Base-by-base conservation (phyloP, 192 early-diverging fungal species). In the Rhizoclosmatium globosum region DNA sequence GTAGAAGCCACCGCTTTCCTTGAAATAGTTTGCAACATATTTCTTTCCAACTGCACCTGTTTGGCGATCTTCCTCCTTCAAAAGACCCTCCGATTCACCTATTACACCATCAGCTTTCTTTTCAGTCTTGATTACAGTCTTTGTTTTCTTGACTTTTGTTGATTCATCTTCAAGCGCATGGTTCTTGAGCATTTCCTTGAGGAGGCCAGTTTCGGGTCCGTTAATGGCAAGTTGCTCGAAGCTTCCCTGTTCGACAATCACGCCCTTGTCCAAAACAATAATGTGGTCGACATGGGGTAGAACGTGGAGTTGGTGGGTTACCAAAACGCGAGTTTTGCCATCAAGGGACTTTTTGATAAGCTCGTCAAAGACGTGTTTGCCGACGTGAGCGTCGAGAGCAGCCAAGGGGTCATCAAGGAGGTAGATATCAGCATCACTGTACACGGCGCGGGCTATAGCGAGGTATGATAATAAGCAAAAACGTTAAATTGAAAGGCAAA, bases 241-340 rank as follows among this genome's bases (percentile, higher is more conserved):
- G 0, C 81, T 85, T 23, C 90, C 94, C 41, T 88, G 80, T 78
- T 92, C 92, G 3, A 81, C 84, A 50, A 95, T 83, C 43, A 74
- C 70, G 19, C 94, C 93, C 4, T 92, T 83, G 43, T 92, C 87
- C 50, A 96, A 61, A 17, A 87, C 88, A 21, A 96, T 73, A 17
- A 97, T 80, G 72, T 90, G 87, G 69, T 95, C 91, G 38, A 89
- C 91, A 38, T 88, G 81, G 3, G 91, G 93, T 66, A 96, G 68
- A 46, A 92, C 80, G 59, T 92, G 87, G 4, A 95, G 85, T 47
- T 90, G 86, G 77, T 96, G 93, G 0, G 95, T 95, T 11, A 95
- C 91, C 66, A 98, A 70, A 13, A 88, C 71, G 13, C 94, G 88
- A 2, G 95, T 93, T 84, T 95, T 95, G 65, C 87, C 89, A 1